These are phyloP conservation scores for Xerocomus brunneocitrinus DNA, from an alignment of 768 basidiomycete species.

Conservation along the genomic window DNA sequence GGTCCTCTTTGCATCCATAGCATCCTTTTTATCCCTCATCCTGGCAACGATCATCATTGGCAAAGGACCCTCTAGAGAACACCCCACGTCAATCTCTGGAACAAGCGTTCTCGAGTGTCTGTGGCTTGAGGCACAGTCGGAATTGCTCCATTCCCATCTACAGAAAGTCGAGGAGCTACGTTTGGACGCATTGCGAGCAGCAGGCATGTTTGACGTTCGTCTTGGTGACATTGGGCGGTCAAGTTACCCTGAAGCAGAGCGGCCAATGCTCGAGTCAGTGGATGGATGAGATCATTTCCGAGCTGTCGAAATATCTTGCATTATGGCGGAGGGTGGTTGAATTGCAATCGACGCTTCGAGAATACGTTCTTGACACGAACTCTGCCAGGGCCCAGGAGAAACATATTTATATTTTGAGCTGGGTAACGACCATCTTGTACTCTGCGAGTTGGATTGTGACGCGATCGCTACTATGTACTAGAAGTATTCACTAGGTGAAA, in stretches of 20 bases:
- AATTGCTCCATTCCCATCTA: not conserved
- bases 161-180: not conserved
- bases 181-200: not conserved
- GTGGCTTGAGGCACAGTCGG: not conserved
- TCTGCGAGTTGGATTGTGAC: too few species aligned
- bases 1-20: not conserved
- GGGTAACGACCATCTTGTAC: too few species aligned
- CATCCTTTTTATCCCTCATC: not conserved
- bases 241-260: not conserved
- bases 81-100: not conserved
- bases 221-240: not conserved
- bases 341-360: too few species aligned
- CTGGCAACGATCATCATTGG: not conserved
- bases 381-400: too few species aligned
- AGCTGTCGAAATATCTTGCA: too few species aligned
- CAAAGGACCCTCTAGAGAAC: not conserved
- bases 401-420: too few species aligned
- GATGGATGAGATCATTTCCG: too few species aligned
- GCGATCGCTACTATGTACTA: too few species aligned
- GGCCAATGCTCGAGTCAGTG: not conserved
- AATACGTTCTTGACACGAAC: too few species aligned
- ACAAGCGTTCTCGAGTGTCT: not conserved
- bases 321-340: too few species aligned
- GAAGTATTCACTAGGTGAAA: too few species aligned
- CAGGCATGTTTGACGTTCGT: not conserved